Evolutionary conservation across 345 rosid genomes (phyloP).

Genomic region (Bruguiera sexangula): DNA sequence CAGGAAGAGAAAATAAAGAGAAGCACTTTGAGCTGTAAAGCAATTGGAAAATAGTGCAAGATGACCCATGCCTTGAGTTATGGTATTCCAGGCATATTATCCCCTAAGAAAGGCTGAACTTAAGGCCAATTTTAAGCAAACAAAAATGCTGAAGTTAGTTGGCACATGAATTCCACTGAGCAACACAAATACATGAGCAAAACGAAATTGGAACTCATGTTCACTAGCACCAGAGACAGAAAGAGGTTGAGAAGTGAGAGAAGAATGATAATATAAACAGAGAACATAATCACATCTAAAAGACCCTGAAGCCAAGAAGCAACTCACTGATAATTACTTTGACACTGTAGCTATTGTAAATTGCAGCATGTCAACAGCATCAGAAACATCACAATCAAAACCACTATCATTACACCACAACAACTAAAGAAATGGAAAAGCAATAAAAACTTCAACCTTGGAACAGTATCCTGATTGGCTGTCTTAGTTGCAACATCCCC

Average conservation of each 20-base stretch:
- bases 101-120: background rate
- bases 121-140: background rate
- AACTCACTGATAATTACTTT: too few relatives aligned
- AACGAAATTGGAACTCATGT: too few relatives aligned
- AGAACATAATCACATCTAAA: background rate
- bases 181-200: background rate
- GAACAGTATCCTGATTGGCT: too few relatives aligned
- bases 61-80: background rate
- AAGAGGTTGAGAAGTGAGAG: background rate
- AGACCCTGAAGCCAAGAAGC: background rate
- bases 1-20: background rate
- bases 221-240: background rate
- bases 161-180: background rate
- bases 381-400: too few relatives aligned
- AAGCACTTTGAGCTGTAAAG: too few relatives aligned
- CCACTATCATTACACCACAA: too few relatives aligned
- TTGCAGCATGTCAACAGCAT: too few relatives aligned
- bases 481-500: too few relatives aligned
- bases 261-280: background rate
- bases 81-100: too few relatives aligned
- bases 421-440: too few relatives aligned
- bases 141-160: background rate
- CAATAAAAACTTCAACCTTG: too few relatives aligned
- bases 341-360: too few relatives aligned
- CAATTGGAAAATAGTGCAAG: background rate